phyloP scores from a whole-genome alignment of 139 green algal genomes.

The Pleodorina starrii region DNA sequence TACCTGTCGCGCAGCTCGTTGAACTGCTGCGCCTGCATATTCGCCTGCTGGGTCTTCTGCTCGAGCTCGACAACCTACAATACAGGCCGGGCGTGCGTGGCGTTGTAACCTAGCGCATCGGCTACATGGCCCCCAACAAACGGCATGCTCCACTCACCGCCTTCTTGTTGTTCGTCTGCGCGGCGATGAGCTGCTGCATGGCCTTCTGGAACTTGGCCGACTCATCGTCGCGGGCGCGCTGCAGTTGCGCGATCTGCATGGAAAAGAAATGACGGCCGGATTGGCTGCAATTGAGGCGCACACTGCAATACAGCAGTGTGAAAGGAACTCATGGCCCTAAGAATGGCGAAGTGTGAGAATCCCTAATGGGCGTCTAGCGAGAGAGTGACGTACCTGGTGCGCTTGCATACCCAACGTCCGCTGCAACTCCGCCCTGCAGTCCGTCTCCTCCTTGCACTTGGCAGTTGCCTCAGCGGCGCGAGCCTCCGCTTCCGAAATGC shows the following conservation, averaged over 20 bases:
- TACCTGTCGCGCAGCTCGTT: slow-evolving; percentile 3
- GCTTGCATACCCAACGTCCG: slow-evolving; percentile 22
- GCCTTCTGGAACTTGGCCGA: slow-evolving; percentile 38
- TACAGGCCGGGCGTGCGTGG: no score
- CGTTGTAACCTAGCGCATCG: no score
- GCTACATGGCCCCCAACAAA: no score
- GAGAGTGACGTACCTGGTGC: slow-evolving; percentile 30
- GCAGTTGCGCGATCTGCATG: slow-evolving; percentile 5
- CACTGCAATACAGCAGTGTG: no score
- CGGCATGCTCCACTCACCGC: not conserved
- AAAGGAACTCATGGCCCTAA: no score
- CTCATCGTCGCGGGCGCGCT: not conserved
- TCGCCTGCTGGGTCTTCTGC: slow-evolving; percentile 1
- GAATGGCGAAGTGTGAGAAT: no score
- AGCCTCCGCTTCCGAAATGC: not conserved
- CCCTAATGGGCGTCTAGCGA: no score
- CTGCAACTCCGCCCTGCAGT: not conserved
- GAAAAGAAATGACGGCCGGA: not conserved
- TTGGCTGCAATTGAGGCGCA: no score
- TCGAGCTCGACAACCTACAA: slow-evolving; percentile 34
- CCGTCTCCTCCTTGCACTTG: slow-evolving; percentile 2
- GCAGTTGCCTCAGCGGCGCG: not conserved
- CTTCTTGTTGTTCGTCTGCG: slow-evolving; percentile 40
- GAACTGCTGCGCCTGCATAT: not conserved
- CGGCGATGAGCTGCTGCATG: slow-evolving; percentile 45